A percentile compares a stretch with the other conserved stretches of the same genome.
phyloP scores from a whole-genome alignment of 2,329 filamentous ascomycete genomes.

The Stagonosporopsis rhizophila region DNA sequence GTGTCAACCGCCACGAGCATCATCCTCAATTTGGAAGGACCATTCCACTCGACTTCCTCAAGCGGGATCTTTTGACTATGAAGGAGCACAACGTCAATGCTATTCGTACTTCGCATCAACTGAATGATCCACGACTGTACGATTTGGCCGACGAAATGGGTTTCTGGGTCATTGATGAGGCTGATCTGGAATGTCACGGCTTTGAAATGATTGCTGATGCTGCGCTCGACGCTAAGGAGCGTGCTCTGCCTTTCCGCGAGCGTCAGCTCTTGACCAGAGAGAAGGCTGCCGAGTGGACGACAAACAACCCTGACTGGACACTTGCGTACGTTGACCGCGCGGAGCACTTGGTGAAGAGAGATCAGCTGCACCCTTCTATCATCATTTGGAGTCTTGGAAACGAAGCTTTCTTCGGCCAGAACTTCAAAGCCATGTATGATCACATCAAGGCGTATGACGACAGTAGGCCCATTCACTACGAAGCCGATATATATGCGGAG shows the following conservation, averaged over 20 bases:
- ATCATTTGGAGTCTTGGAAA: conserved; percentile 79
- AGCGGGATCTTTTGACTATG: conserved; percentile 69
- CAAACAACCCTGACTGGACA: conserved; percentile 67
- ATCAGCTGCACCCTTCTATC: conserved; percentile 74
- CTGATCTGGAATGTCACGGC: conserved; percentile 58
- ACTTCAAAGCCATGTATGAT: conserved; percentile 72
- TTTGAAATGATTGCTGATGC: conserved; percentile 50
- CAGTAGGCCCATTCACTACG: conserved; percentile 69
- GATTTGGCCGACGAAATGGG: conserved; percentile 71
- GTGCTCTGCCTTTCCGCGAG: conserved; percentile 64
- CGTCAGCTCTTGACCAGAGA: conserved; percentile 64
- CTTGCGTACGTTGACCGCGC: conserved; percentile 73
- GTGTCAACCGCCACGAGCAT: conserved; percentile 75
- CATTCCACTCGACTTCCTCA: conserved; percentile 68
- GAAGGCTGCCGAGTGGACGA: conserved; percentile 64
- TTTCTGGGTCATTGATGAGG: conserved; percentile 68
- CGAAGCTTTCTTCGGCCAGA: conserved; percentile 74
- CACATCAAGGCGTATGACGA: conserved; percentile 66
- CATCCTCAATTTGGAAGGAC: conserved; percentile 69
- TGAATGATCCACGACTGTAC: conserved; percentile 66
- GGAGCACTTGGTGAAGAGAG: conserved; percentile 68
- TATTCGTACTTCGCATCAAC: conserved; percentile 72
- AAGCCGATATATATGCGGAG: conserved; percentile 66
- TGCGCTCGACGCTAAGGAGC: conserved; percentile 31
- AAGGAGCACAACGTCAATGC: conserved; percentile 76